phyloP scores from a whole-genome alignment of 2,329 filamentous ascomycete genomes.

The Stagonosporopsis cucurbitacearum region DNA sequence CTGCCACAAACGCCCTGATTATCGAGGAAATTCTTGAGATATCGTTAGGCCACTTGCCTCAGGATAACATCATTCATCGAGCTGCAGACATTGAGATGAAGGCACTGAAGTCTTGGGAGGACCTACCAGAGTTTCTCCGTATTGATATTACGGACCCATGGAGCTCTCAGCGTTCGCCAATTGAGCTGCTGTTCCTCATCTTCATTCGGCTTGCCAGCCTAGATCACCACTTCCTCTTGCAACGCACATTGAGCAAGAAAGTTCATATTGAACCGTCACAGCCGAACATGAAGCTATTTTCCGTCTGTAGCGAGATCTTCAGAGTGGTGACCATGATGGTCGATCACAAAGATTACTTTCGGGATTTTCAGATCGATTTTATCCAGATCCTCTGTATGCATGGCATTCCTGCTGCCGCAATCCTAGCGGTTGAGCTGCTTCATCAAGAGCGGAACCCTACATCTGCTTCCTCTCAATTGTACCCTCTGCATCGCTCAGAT shows the following conservation, averaged over 20 bases:
- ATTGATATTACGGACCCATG: conserved; percentile 26
- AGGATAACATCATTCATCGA: conserved; percentile 49
- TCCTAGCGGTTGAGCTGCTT: conserved; percentile 53
- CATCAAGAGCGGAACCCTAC: conserved; percentile 49
- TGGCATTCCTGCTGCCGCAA: conserved; percentile 52
- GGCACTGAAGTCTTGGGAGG: conserved; percentile 29
- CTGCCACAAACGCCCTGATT: conserved; percentile 57
- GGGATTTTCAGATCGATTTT: conserved; percentile 54
- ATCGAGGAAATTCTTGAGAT: conserved; percentile 67
- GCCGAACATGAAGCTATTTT: conserved; percentile 40
- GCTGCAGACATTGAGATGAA: conserved; percentile 40
- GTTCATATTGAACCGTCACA: conserved; percentile 36
- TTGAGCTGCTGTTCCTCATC: conserved; percentile 56
- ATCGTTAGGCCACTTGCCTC: conserved; percentile 52
- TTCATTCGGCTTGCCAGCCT: conserved; percentile 58
- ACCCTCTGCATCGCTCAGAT: conserved; percentile 51
- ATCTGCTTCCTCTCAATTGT: conserved; percentile 28
- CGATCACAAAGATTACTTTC: conserved; percentile 49
- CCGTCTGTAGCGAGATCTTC: conserved; percentile 49
- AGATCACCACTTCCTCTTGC: conserved; percentile 65
- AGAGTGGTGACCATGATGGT: conserved; percentile 46
- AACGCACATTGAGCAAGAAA: conserved; percentile 61
- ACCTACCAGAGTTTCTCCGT: conserved; percentile 39
- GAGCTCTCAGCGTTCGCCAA: conserved; percentile 26
- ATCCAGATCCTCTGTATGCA: conserved; percentile 48